These are phyloP conservation scores for Alnus glutinosa DNA, from an alignment of 306 rosid genomes.

Conservation along the genomic window DNA sequence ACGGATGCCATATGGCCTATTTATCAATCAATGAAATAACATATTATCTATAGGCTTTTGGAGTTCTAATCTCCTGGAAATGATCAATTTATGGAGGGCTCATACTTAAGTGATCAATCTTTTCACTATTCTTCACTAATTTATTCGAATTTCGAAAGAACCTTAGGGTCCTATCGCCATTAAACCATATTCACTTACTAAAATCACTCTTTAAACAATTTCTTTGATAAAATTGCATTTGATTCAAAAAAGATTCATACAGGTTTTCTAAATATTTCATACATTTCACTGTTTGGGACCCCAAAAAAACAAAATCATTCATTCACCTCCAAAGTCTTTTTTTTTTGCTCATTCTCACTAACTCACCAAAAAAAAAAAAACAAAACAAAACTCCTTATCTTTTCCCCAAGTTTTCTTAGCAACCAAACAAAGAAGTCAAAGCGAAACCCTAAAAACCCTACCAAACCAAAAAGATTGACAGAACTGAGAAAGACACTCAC, in stretches of 20 bases:
- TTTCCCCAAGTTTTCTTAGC: not conserved
- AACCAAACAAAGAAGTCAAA: slow-evolving; percentile 5
- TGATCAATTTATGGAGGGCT: too few relatives aligned
- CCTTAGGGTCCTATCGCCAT: too few relatives aligned
- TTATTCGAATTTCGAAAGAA: too few relatives aligned
- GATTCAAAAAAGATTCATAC: not conserved
- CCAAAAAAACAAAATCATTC: not conserved
- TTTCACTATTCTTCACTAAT: too few relatives aligned
- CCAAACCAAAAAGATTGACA: not conserved
- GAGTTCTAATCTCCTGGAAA: too few relatives aligned
- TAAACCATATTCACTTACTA: not conserved
- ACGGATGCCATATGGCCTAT: too few relatives aligned
- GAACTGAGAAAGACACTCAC: slow-evolving; percentile 36
- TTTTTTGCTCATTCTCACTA: not conserved
- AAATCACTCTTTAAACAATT: not conserved
- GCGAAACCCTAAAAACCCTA: slow-evolving; percentile 32
- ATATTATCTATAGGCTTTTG: too few relatives aligned
- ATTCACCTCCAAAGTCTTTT: not conserved
- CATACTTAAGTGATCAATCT: too few relatives aligned
- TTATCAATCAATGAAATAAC: too few relatives aligned
- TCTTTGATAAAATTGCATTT: not conserved
- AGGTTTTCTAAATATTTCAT: not conserved
- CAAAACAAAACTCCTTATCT: not conserved
- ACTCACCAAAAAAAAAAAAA: not conserved
- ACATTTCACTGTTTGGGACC: not conserved